phyloP scores from a whole-genome alignment of 768 basidiomycete genomes.

The Lanmaoa rubissima region DNA sequence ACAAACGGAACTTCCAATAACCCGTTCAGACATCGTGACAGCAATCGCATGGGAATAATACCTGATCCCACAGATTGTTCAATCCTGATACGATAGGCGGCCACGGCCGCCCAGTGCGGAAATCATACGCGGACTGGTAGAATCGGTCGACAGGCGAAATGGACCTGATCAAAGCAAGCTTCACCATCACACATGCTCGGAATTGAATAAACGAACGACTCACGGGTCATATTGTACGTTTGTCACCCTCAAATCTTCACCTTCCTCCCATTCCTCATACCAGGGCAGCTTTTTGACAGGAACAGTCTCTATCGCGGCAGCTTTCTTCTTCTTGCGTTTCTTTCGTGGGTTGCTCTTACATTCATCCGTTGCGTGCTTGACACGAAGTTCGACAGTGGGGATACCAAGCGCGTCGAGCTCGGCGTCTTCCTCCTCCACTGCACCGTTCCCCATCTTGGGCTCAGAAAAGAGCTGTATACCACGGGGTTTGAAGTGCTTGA shows the following conservation, averaged over 20 bases:
- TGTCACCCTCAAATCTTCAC: slow-evolving; percentile 47
- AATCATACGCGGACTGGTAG: slow-evolving; percentile 57
- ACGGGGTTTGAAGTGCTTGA: slow-evolving; percentile 52
- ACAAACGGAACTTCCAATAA: slow-evolving; percentile 54
- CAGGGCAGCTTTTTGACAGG: slow-evolving; percentile 41
- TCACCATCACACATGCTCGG: background rate
- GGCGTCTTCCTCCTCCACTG: slow-evolving; percentile 37
- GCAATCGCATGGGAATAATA: slow-evolving; percentile 25
- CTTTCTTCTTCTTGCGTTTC: slow-evolving; percentile 44
- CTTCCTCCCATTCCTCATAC: slow-evolving; percentile 74
- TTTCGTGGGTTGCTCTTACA: slow-evolving; percentile 57
- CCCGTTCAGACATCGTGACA: slow-evolving; percentile 3
- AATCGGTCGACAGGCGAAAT: slow-evolving; percentile 52
- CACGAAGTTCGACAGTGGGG: slow-evolving; percentile 55
- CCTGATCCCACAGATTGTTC: slow-evolving; percentile 62
- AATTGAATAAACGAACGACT: slow-evolving; percentile 17
- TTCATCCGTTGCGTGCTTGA: slow-evolving; percentile 52
- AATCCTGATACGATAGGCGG: slow-evolving; percentile 32
- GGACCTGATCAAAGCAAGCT: slow-evolving; percentile 34
- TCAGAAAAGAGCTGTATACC: slow-evolving; percentile 57
- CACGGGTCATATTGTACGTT: slow-evolving; percentile 50
- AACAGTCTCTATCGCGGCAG: slow-evolving; percentile 13
- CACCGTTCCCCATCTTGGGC: slow-evolving; percentile 31
- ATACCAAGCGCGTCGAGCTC: slow-evolving; percentile 70
- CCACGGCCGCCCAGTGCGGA: slow-evolving; percentile 43